A percentile compares a stretch with the other conserved stretches of the same genome.
phyloP scores from a whole-genome alignment of 2,329 filamentous ascomycete species.

The Fusarium nelsonii region DNA sequence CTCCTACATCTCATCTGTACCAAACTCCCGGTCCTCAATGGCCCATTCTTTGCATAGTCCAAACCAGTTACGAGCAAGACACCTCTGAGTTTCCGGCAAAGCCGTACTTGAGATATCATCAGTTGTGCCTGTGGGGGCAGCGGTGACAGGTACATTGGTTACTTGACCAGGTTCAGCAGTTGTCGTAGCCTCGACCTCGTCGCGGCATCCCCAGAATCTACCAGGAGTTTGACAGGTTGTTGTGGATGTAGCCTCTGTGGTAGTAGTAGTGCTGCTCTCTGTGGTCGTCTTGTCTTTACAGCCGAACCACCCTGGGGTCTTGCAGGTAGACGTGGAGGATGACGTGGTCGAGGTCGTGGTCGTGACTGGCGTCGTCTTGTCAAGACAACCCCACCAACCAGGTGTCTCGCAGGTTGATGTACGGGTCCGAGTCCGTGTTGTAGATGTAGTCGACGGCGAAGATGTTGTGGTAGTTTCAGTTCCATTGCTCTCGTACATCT shows the following conservation, averaged over 20 bases:
- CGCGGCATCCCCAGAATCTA: constrained; percentile 68
- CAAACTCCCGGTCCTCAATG: constrained; percentile 41
- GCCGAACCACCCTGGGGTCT: constrained; percentile 75
- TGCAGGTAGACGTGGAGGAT: constrained; percentile 67
- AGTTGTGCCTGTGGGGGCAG: constrained; percentile 50
- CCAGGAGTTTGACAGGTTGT: constrained; percentile 65
- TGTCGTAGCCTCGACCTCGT: constrained; percentile 53
- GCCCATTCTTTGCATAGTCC: constrained; percentile 58
- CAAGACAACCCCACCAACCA: constrained; percentile 89
- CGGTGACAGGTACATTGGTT: constrained; percentile 48
- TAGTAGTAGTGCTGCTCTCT: constrained; percentile 48
- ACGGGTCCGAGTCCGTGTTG: constrained; percentile 77
- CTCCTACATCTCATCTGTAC: constrained; percentile 52
- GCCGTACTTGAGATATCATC: constrained; percentile 44
- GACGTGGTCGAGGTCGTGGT: constrained; percentile 59
- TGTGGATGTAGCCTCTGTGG: constrained; percentile 50
- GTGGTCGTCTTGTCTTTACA: constrained; percentile 65
- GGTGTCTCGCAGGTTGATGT: constrained; percentile 92
- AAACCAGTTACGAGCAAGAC: constrained; percentile 56
- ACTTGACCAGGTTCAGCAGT: constrained; percentile 52
- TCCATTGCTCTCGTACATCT: constrained; percentile 93
- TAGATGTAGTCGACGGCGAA: constrained; percentile 62
- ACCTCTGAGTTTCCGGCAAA: constrained; percentile 49
- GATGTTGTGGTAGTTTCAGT: constrained; percentile 79
- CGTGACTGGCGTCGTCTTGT: constrained; percentile 68